These are phyloP conservation scores for Arachnomyces sp. DNA, from an alignment of 2,329 filamentous ascomycete genomes.

Conservation along the genomic window DNA sequence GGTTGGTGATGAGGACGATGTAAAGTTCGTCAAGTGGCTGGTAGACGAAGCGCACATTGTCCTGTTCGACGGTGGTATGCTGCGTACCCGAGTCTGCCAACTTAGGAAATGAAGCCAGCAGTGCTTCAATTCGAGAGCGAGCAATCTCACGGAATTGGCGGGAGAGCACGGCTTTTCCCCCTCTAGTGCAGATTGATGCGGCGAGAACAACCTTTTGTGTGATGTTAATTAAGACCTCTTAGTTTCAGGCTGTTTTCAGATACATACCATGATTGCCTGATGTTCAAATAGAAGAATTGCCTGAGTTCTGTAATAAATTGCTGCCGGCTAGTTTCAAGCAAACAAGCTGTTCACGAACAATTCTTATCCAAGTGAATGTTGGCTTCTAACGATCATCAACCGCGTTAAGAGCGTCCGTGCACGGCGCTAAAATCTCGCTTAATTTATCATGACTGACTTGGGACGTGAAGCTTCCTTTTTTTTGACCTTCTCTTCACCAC, in stretches of 20 bases:
- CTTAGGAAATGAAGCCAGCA: constrained; percentile 95
- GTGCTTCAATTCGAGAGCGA: constrained; percentile 88
- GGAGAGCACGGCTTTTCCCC: constrained; percentile 96
- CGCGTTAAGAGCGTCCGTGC: constrained; percentile 21
- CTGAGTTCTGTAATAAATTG: no score
- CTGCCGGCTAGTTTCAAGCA: no score
- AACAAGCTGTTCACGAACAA: no score
- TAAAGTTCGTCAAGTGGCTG: constrained; percentile 98
- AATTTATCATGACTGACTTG: constrained; percentile 18
- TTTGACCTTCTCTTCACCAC: neutral
- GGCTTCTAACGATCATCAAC: no score
- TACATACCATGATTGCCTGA: constrained; percentile 11
- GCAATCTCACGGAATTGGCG: constrained; percentile 98
- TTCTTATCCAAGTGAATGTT: no score
- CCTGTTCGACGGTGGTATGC: constrained; percentile 96
- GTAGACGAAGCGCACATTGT: constrained; percentile 99
- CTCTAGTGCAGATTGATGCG: constrained; percentile 96
- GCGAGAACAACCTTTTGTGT: constrained; percentile 80
- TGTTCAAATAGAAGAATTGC: constrained; percentile 13
- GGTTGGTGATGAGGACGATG: constrained; percentile 99
- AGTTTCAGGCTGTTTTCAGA: neutral
- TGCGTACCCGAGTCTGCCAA: constrained; percentile 92
- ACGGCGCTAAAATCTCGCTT: constrained; percentile 27
- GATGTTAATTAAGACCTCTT: neutral
- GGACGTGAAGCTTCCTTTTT: constrained; percentile 7